Evolutionary conservation across 2,329 filamentous ascomycete genomes (phyloP), one percentile per base, ranked within the genome.

Genomic region (Epichloe baconii): DNA sequence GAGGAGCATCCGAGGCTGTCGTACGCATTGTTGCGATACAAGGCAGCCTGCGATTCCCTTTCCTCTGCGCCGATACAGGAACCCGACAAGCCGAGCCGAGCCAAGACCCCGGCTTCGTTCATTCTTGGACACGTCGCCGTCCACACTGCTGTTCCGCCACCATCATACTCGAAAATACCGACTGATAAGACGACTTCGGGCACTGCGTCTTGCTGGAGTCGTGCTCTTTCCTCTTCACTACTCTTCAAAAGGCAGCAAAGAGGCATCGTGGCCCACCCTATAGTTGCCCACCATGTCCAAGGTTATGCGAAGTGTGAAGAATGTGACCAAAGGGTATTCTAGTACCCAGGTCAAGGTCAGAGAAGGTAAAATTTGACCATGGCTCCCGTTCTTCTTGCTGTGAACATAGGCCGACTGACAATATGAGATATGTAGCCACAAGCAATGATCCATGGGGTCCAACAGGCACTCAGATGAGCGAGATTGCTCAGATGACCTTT

Each of bases 371-470:
- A 12, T 8, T 50, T 44, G 38, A 19, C 46, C 23, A n/a, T 34
- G 31, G 21, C 44, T 41, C 38, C 31, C 43, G 48, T 23, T 5
- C 45, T 42, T 44, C 53, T 48, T 43, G n/a, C 48, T 26, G 17
- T 15, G 26, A 36, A 12, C 15, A 17, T 35, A 41, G 4, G 14
- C 36, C 14, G 37, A 53, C 56, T 61, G 55, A 62, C 57, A 17
- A 35, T 19, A 21, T 35, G 19, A 40, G 46, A 23, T 52, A n/a
- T 58, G 54, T 66, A 97, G 93, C 93, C 56, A 98, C 93, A 55
- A 97, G 90, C 72, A 98, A 98, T 68, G 93, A 97, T 66, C 88
- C 90, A 72, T 98, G 93, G 93, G 93, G 93, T 58, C 93, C 93
- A 49, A 95, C 91, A 43, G 93, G 93, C 54, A 95, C 89, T 53